These are phyloP conservation scores for Solanum corneliomulleri DNA, from an alignment of 257 asterid species.

Conservation along the genomic window DNA sequence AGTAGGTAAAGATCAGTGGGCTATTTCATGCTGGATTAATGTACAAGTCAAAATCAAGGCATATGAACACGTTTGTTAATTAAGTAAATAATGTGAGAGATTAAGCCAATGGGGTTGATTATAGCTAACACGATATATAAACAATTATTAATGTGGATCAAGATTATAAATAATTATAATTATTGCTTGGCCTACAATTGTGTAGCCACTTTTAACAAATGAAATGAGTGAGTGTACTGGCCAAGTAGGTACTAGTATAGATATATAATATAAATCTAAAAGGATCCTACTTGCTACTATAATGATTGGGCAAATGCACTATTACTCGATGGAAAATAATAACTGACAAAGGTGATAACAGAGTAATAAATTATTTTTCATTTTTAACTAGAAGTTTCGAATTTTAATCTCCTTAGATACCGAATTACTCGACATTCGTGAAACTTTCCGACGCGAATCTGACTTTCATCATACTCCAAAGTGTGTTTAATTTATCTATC, in stretches of 20 bases:
- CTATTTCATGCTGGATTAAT: neutral
- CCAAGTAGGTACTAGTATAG: neutral
- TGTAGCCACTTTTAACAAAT: neutral
- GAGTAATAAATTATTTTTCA: too few relatives aligned
- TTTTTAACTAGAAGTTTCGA: rapidly evolving
- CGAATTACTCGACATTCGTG: rapidly evolving
- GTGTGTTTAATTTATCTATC: too few relatives aligned
- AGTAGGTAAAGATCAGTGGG: neutral
- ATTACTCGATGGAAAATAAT: neutral
- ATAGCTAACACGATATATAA: neutral
- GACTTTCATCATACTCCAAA: too few relatives aligned
- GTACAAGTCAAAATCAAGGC: neutral
- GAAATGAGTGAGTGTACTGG: neutral
- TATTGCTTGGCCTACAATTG: neutral
- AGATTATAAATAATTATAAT: neutral
- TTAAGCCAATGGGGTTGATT: neutral
- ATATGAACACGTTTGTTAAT: neutral
- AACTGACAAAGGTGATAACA: neutral
- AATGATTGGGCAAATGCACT: neutral
- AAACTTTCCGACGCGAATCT: too few relatives aligned
- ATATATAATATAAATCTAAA: neutral
- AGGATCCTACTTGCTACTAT: neutral
- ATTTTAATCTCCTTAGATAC: too few relatives aligned
- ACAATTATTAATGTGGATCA: neutral
- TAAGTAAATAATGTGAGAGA: neutral